A percentile compares a stretch with the other conserved stretches of the same genome.
Evolutionary conservation across 2,329 filamentous ascomycete species (phyloP).

Genomic region (Pleomassaria siparia): DNA sequence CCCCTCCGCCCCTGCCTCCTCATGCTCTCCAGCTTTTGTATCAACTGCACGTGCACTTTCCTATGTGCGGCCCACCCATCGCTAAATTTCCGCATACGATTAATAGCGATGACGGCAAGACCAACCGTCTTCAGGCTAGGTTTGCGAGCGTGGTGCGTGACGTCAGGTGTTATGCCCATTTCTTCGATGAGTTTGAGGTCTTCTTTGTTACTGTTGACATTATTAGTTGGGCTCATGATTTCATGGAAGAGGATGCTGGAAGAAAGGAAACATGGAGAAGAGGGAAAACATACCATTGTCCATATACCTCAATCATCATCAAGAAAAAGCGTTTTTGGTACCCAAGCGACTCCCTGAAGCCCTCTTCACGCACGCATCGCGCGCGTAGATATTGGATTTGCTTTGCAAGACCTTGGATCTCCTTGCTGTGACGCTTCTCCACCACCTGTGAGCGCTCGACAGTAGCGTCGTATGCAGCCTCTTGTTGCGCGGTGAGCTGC

Average conservation of each 20-base stretch:
- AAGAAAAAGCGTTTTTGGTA: conserved; percentile 85
- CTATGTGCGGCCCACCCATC: conserved; percentile 54
- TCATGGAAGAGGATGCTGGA: not conserved
- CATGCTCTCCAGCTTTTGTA: conserved; percentile 51
- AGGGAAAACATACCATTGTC: conserved; percentile 74
- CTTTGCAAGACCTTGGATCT: conserved; percentile 79
- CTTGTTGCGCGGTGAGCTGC: conserved; percentile 39
- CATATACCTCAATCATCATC: conserved; percentile 77
- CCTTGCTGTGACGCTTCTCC: conserved; percentile 70
- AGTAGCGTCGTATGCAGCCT: conserved; percentile 39
- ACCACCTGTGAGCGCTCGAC: conserved; percentile 51
- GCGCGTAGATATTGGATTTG: conserved; percentile 92
- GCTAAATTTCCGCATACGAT: conserved; percentile 54
- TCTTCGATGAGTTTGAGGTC: conserved; percentile 82
- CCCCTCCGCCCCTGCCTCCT: conserved; percentile 23
- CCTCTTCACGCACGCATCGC: conserved; percentile 75
- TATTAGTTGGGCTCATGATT: conserved; percentile 17
- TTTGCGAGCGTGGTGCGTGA: conserved; percentile 47
- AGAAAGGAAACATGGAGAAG: not conserved
- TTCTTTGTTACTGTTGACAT: conserved; percentile 88
- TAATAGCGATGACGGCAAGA: conserved; percentile 51
- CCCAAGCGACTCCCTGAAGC: conserved; percentile 75
- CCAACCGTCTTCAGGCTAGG: conserved; percentile 53
- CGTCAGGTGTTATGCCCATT: conserved; percentile 69
- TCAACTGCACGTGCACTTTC: conserved; percentile 51